These are phyloP conservation scores for Periconia sp. DNA, from an alignment of 2,329 filamentous ascomycete species.

Conservation along the genomic window DNA sequence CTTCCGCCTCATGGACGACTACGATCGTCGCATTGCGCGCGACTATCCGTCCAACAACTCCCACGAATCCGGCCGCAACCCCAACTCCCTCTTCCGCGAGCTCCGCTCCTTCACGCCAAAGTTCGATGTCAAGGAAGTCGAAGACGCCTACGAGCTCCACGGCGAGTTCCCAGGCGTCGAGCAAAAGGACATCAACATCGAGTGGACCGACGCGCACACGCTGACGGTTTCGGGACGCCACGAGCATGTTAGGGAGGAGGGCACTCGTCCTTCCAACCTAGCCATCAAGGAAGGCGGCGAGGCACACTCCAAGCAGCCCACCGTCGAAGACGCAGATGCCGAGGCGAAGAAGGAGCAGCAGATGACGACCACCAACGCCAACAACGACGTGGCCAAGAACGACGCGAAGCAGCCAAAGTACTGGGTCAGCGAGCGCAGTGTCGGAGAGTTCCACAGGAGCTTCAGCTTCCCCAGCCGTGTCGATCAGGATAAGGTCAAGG, in stretches of 20 bases:
- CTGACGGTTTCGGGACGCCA: constrained; percentile 69
- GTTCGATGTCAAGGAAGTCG: constrained; percentile 76
- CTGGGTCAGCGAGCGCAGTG: constrained; percentile 66
- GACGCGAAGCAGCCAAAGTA: constrained; percentile 54
- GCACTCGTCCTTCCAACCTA: constrained; percentile 47
- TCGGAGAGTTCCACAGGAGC: constrained; percentile 61
- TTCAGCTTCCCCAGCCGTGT: constrained; percentile 62
- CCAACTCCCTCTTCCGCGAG: constrained; percentile 20
- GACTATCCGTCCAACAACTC: constrained; percentile 9
- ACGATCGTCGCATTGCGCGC: constrained; percentile 41
- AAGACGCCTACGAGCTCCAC: constrained; percentile 71
- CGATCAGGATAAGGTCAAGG: constrained; percentile 63
- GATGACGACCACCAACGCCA: constrained; percentile 22
- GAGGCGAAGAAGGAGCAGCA: constrained; percentile 28
- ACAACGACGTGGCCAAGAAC: constrained; percentile 44
- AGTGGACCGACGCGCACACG: constrained; percentile 77
- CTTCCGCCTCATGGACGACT: constrained; percentile 53
- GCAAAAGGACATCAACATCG: constrained; percentile 73
- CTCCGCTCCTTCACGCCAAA: constrained; percentile 68
- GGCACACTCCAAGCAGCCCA: constrained; percentile 51
- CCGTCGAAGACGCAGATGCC: constrained; percentile 64
- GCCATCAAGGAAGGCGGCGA: constrained; percentile 46
- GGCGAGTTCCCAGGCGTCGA: constrained; percentile 77
- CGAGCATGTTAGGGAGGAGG: constrained; percentile 64
- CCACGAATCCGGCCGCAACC: neutral